phyloP scores from a whole-genome alignment of 2,329 filamentous ascomycete genomes.

The Akanthomyces muscarius region DNA sequence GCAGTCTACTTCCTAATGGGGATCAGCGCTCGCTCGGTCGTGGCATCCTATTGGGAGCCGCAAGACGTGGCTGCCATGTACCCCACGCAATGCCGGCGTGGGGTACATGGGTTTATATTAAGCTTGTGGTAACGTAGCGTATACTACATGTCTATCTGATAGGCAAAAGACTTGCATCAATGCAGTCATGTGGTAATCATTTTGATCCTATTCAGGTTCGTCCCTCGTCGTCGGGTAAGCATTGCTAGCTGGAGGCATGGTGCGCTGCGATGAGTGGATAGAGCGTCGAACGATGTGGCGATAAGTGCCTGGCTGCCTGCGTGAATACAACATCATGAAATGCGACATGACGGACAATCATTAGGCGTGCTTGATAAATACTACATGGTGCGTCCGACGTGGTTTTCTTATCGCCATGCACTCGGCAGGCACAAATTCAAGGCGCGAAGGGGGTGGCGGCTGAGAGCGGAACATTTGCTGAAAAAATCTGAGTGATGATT shows the following conservation, averaged over 20 bases:
- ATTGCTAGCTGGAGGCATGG: too few relatives aligned
- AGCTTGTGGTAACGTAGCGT: constrained; percentile 12
- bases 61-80: neutral
- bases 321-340: neutral
- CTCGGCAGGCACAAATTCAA: too few relatives aligned
- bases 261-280: neutral
- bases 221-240: neutral
- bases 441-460: too few relatives aligned
- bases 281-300: neutral
- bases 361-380: neutral
- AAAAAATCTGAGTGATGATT: neutral
- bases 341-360: neutral
- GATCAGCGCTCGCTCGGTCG: neutral
- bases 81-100: constrained; percentile 7
- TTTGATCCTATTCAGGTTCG: too few relatives aligned
- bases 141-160: neutral
- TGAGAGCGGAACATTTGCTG: neutral
- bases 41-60: constrained; percentile 1
- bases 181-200: neutral
- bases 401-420: neutral
- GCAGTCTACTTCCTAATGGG: constrained; percentile 9
- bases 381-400: neutral
- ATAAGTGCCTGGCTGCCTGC: too few relatives aligned
- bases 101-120: constrained; percentile 12
- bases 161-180: neutral